Evolutionary conservation across 257 asterid genomes (phyloP), one percentile per base, ranked within the genome.

Genomic region (Salvia miltiorrhiza): DNA sequence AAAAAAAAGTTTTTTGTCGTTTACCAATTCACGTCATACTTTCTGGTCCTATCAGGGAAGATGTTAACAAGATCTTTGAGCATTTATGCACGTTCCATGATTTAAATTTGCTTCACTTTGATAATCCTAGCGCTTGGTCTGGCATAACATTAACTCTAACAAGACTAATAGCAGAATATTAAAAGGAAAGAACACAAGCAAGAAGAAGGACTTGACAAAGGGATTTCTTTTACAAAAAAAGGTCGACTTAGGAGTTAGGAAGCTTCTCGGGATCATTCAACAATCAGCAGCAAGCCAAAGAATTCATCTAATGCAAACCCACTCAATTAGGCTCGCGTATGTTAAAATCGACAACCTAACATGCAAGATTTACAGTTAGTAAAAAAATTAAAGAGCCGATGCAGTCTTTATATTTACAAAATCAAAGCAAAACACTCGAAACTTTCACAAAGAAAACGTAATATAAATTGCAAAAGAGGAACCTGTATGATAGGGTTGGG

Each of bases 401-500:
- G n/a, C n/a, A n/a, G n/a, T n/a, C n/a, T n/a, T n/a, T n/a, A n/a
- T n/a, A n/a, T n/a, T n/a, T n/a, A 66, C 20, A 19, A 9, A 28
- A n/a, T 4, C 4, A 44, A 5, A 14, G 17, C 0, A 4, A 50
- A 37, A 28, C 40, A 33, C 17, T n/a, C n/a, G n/a, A n/a, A 30
- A 28, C 35, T 19, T 14, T 26, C 28, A 19, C 17, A 28, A 52
- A 2, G n/a, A n/a, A 9, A 35, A 20, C 14, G 44, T 49, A 3
- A 37, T 0, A 35, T 14, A 54, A 10, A 61, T 0, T 11, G 45
- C 23, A 45, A 4, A 49, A 49, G 63, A 35, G 33, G 20, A 9
- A 93, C 97, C 96, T 94, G 97, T 67, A 94, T 75, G 44, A 80
- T 77, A 44, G 99, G 99, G 74, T 94, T 94, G 69, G 96, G 96